These are phyloP conservation scores for Penicillium freii DNA, from an alignment of 2,329 filamentous ascomycete genomes.

Conservation along the genomic window DNA sequence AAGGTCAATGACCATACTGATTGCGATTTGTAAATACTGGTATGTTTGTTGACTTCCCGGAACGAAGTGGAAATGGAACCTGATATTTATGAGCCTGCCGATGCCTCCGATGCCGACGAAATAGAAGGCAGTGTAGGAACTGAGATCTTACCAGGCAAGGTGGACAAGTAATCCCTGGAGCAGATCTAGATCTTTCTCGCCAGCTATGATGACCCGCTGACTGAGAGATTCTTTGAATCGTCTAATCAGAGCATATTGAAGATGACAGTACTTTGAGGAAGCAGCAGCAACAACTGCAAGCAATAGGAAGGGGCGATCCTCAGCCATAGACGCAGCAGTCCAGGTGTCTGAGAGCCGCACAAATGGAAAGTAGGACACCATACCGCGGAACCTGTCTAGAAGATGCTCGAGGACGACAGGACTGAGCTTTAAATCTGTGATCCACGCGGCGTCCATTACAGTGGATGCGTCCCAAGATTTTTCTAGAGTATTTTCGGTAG, in stretches of 20 bases:
- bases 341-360: conserved; percentile 10
- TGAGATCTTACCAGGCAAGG: conserved; percentile 23
- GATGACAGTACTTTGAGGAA: conserved; percentile 11
- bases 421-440: conserved; percentile 2
- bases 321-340: conserved; percentile 15
- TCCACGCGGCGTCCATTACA: conserved; percentile 1
- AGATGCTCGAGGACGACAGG: conserved; percentile 11
- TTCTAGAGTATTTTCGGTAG: background rate
- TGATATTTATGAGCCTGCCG: conserved; percentile 6
- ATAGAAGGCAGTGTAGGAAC: background rate
- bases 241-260: conserved; percentile 3
- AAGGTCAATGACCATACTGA: conserved; percentile 22
- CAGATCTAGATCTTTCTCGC: conserved; percentile 28
- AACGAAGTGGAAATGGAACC: conserved; percentile 19
- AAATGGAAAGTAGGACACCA: conserved; percentile 17
- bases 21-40: conserved; percentile 20
- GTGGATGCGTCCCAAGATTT: background rate
- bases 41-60: conserved; percentile 23
- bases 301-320: conserved; percentile 18
- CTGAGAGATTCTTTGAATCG: conserved; percentile 12
- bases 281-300: conserved; percentile 17
- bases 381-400: conserved; percentile 13
- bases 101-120: background rate
- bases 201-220: conserved; percentile 8
- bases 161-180: conserved; percentile 29